These are phyloP conservation scores for Suhomyces sp. DNA, from an alignment of 805 yeast species.

Conservation along the genomic window DNA sequence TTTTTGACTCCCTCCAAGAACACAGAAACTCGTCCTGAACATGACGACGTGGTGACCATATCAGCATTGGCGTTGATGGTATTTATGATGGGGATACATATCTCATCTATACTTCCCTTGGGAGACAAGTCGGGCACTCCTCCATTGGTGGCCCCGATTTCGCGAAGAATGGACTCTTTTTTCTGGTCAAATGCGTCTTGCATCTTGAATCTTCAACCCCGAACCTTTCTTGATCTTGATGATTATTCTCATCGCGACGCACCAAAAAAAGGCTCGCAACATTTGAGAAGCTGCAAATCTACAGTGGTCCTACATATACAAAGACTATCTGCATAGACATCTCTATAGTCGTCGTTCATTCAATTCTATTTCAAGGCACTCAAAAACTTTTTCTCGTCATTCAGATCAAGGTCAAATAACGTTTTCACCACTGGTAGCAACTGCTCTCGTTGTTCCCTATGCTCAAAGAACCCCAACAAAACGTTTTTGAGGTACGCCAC, in stretches of 20 bases:
- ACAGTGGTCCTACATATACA: neutral
- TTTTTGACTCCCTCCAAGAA: conserved; percentile 70
- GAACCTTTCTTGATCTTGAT: neutral
- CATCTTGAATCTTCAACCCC: conserved; percentile 15
- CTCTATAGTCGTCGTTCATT: neutral
- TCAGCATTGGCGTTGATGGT: conserved; percentile 60
- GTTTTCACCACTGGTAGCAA: conserved; percentile 83
- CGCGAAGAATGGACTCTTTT: conserved; percentile 51
- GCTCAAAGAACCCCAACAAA: conserved; percentile 85
- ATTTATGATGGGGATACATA: conserved; percentile 68
- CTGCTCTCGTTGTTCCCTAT: conserved; percentile 84
- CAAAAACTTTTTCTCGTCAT: conserved; percentile 73
- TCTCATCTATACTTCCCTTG: conserved; percentile 78
- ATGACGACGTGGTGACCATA: conserved; percentile 84
- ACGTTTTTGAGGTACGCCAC: conserved; percentile 86
- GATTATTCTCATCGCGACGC: neutral
- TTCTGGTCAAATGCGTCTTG: conserved; percentile 66
- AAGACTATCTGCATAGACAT: neutral
- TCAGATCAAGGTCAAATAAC: conserved; percentile 61
- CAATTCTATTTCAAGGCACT: conserved; percentile 42
- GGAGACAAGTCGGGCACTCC: conserved; percentile 69
- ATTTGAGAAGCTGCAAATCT: neutral
- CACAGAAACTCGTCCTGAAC: conserved; percentile 84
- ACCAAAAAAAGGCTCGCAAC: neutral
- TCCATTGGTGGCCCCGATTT: conserved; percentile 44